Evolutionary conservation across 257 asterid species (phyloP).

Genomic region (Solanum sitiens): DNA sequence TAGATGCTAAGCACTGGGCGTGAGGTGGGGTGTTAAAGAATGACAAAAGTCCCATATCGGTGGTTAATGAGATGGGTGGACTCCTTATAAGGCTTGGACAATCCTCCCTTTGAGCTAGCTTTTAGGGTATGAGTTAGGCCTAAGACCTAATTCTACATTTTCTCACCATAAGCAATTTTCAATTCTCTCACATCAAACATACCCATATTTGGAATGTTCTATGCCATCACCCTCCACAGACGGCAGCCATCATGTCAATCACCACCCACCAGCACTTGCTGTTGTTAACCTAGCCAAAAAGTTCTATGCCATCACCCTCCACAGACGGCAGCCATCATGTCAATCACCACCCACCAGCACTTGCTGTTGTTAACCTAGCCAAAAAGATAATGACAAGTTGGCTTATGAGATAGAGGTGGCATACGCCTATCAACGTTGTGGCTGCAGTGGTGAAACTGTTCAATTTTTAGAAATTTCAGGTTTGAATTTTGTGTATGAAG

Average conservation of each 20-base stretch:
- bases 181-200: neutral
- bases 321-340: neutral
- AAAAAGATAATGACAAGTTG: neutral
- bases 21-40: too few species aligned
- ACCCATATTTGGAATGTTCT: neutral
- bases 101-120: too few species aligned
- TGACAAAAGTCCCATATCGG: too few species aligned
- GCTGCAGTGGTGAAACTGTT: neutral
- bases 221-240: neutral
- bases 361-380: neutral
- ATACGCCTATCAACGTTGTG: too few species aligned
- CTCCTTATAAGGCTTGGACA: too few species aligned
- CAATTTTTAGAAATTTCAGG: fast-evolving
- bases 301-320: neutral
- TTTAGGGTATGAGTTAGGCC: too few species aligned
- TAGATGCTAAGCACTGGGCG: too few species aligned
- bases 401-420: neutral
- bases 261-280: neutral
- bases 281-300: neutral
- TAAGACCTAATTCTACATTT: too few species aligned
- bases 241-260: neutral
- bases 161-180: neutral
- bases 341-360: neutral
- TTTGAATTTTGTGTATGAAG: too few species aligned
- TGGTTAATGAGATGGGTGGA: too few species aligned